Evolutionary conservation across 2,329 filamentous ascomycete species (phyloP), one percentile per base, ranked within the genome.

Genomic region (Penicillium sp.): DNA sequence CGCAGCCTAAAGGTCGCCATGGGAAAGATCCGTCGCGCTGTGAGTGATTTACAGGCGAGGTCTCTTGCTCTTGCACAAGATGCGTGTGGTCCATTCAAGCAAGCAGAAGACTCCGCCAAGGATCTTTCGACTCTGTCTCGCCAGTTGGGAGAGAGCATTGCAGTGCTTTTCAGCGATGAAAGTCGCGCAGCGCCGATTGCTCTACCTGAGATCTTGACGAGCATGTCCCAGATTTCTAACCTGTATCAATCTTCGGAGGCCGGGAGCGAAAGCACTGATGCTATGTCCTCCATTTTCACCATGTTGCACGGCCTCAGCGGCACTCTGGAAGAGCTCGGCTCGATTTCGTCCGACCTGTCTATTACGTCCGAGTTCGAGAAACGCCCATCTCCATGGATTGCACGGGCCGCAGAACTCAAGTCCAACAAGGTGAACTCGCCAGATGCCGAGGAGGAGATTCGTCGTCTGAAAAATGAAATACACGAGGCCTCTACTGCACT

Each of bases 381-480:
- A 65, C 85, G 83, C 23, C 83, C 86, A 0, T 86, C 90, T 3
- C 95, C 95, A 2, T 99, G 95, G 95, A 84, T 91, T 57, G 83
- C 92, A 35, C 90, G 93, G 58, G 89, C 92, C 3, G 87, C 91
- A 69, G 90, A 95, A 70, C 85, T 98, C 57, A 92, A 90, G 76
- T 87, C 88, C n/a, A 90, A 90, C 67, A 94, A 95, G 81, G 88
- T 87, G 23, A 86, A 92, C 41, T 90, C 92, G 0, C 85, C 93
- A 45, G 92, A 97, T 71, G 88, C 90, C 0, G 92, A 97, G 72
- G 91, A 94, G 71, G 91, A 97, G 75, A 85, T 97, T 58, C 87
- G 90, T 7, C 88, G 89, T 21, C 82, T 97, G 61, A 92, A 90
- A 70, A 91, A 93, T 57, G 90, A 94, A 67, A 86, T 95, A 67